Evolutionary conservation across 352 stramenopile genomes (phyloP), one percentile per base, ranked within the genome.

Genomic region (Globisporangium viniferum): DNA sequence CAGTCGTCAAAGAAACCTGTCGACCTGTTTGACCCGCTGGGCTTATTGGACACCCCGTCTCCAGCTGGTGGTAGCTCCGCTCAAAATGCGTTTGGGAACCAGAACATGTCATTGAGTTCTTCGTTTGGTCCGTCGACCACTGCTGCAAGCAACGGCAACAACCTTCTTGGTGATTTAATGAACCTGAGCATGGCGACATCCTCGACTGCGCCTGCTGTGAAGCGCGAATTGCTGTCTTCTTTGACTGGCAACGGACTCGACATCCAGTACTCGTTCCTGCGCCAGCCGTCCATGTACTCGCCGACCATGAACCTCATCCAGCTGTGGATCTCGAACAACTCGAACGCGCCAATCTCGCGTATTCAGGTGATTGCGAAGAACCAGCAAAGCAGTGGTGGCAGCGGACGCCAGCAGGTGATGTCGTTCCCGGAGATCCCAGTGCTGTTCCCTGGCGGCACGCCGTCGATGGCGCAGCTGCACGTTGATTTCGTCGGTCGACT

Each of bases 361-460:
- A 72, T 88, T 35, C 73, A 88, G 71, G 68, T 85, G 4, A 55
- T 80, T 36, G 72, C 70, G 2, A 84, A 66, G 59, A 76, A 73
- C 20, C 57, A 70, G 36, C 33, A 51, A 22, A n/a, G 29, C 31
- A 5, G 5, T 5, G 56, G 64, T 12, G 8, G 51, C 27, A 51
- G 59, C 22, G 46, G 49, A 24, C 36, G 35, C 24, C 66, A 82
- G 54, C 73, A 85, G 36, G 79, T 97, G 29, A 73, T 94, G 48
- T 77, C 88, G 20, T 97, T 94, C 69, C 78, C 85, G 3, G 86
- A 97, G 67, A 81, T 97, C 22, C 82, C 90, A 10, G 81, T 96
- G 10, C 67, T 97, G 29, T 92, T 94, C 59, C 85, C 90, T 51
- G 89, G 89, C 10, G 89, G 77, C 12, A 84, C 79, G 7, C 78